Evolutionary conservation across 768 basidiomycete genomes (phyloP).

Genomic region (Pleurotus giganteus): DNA sequence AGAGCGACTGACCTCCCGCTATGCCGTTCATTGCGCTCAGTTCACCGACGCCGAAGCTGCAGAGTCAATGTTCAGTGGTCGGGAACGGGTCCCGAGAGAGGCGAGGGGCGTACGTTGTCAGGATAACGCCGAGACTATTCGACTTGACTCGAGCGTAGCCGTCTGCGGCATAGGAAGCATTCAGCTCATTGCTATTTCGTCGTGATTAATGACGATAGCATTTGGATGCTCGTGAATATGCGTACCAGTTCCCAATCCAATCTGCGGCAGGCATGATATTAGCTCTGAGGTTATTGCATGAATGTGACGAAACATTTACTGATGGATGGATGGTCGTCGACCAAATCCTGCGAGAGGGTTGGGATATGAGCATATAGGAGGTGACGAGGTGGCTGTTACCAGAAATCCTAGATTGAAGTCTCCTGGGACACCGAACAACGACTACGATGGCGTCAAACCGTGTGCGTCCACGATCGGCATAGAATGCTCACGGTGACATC

Average conservation of each 20-base stretch:
- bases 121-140: constrained; percentile 63
- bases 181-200: constrained; percentile 70
- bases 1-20: constrained; percentile 55
- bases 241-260: constrained; percentile 87
- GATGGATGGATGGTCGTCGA: constrained; percentile 77
- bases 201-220: background rate
- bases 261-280: constrained; percentile 22
- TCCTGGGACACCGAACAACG: constrained; percentile 85
- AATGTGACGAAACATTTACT: background rate
- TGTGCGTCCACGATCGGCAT: background rate
- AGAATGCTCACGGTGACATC: constrained; percentile 51
- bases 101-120: constrained; percentile 61
- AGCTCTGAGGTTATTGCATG: background rate
- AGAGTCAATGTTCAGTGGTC: background rate
- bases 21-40: constrained; percentile 84
- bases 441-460: constrained; percentile 34
- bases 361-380: background rate
- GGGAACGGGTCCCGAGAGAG: background rate
- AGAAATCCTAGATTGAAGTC: constrained; percentile 68
- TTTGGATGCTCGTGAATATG: background rate
- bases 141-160: constrained; percentile 90
- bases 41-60: constrained; percentile 91
- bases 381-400: background rate
- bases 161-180: constrained; percentile 89
- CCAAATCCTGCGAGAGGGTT: constrained; percentile 53